phyloP scores from a whole-genome alignment of 257 asterid species.

The Gentiana macrophylla region DNA sequence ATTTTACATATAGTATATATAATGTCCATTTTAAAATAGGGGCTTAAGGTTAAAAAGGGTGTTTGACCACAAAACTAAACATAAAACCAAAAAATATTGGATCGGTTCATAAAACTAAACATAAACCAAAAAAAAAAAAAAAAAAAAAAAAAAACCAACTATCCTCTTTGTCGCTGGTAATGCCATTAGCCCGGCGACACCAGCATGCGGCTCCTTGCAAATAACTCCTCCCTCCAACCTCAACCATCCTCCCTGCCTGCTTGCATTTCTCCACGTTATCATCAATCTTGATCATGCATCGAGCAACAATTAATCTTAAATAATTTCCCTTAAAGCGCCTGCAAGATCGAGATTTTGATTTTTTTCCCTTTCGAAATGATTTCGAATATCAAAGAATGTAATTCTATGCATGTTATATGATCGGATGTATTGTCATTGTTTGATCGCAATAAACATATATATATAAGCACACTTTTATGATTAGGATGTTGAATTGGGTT shows the following conservation, averaged over 20 bases:
- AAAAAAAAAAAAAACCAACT: constrained; percentile 1
- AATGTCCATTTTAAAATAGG: no score
- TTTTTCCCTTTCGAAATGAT: neutral
- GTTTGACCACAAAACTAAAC: no score
- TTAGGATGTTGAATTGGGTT: constrained; percentile 38
- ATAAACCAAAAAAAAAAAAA: no score
- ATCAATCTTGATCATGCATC: constrained; percentile 9
- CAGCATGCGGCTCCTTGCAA: constrained; percentile 14
- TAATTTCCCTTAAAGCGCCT: no score
- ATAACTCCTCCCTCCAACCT: constrained; percentile 8
- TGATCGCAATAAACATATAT: neutral
- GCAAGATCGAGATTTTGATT: neutral
- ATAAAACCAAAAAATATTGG: no score
- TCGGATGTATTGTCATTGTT: neutral
- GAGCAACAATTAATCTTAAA: neutral
- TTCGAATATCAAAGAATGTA: constrained; percentile 6
- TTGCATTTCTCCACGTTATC: constrained; percentile 19
- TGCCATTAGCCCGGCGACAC: constrained; percentile 19
- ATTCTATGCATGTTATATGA: neutral
- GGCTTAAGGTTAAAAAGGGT: no score
- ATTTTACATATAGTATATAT: no score
- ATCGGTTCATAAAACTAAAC: no score
- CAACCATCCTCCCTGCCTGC: constrained; percentile 12
- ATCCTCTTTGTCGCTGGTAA: neutral
- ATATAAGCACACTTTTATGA: no score